Percentiles rank a stretch among this genome's conserved stretches.
phyloP scores from a whole-genome alignment of 2,329 filamentous ascomycete genomes.

The Bipolaris bicolor region DNA sequence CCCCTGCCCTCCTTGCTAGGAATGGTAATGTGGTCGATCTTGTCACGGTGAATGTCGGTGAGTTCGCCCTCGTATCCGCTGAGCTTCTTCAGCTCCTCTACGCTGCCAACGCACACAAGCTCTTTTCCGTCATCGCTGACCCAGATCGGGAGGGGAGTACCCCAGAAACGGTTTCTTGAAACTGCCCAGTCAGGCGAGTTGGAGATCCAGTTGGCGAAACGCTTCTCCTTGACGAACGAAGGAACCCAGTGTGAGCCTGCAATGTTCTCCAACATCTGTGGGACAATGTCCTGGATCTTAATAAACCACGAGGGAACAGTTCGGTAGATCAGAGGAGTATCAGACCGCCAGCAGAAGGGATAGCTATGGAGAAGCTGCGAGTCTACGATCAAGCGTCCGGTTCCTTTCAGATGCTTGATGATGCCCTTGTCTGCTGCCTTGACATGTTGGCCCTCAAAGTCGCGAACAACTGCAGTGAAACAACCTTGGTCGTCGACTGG shows the following conservation, averaged over 20 bases:
- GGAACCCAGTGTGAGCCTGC: conserved; percentile 92
- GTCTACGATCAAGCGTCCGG: conserved; percentile 79
- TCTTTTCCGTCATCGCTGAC: conserved; percentile 88
- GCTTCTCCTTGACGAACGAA: conserved; percentile 84
- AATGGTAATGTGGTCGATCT: conserved; percentile 92
- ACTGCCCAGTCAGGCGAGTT: conserved; percentile 96
- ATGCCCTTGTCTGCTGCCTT: conserved; percentile 93
- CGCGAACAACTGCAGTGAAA: conserved; percentile 76
- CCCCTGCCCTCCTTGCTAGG: conserved; percentile 89
- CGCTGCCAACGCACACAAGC: conserved; percentile 82
- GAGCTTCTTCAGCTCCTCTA: conserved; percentile 80
- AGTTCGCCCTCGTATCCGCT: conserved; percentile 87
- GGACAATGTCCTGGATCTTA: conserved; percentile 81
- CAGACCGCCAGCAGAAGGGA: conserved; percentile 92
- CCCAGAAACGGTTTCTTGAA: conserved; percentile 93
- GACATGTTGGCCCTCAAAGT: conserved; percentile 87
- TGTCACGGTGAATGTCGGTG: conserved; percentile 87
- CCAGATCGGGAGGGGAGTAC: conserved; percentile 91
- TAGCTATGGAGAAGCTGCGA: conserved; percentile 90
- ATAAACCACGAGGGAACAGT: conserved; percentile 96
- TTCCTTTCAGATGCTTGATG: conserved; percentile 82
- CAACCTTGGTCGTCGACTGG: conserved; percentile 85
- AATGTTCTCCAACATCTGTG: conserved; percentile 88
- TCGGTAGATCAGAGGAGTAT: conserved; percentile 90
- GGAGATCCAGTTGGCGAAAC: conserved; percentile 89